Evolutionary conservation across 495 filamentous ascomycete species (phyloP).

Genomic region (Penicillium crystallinum): DNA sequence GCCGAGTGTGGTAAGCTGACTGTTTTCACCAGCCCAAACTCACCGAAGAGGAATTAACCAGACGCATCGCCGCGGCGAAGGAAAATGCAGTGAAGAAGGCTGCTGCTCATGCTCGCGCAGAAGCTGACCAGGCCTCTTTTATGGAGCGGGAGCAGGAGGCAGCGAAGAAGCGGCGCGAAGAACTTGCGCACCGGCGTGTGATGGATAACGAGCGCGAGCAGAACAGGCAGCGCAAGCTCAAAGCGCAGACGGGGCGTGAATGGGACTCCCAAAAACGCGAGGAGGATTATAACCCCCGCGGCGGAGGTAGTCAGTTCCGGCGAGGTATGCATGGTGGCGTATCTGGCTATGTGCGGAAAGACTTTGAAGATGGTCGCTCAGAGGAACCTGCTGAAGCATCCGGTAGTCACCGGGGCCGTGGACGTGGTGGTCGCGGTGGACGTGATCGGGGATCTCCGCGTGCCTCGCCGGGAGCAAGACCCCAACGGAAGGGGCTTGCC

Average conservation of each 20-base stretch:
- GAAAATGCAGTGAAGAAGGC: constrained; percentile 53
- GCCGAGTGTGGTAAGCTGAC: not conserved
- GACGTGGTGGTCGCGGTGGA: constrained; percentile 26
- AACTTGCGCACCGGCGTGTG: constrained; percentile 49
- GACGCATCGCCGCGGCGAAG: constrained; percentile 53
- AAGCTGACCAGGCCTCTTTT: constrained; percentile 64
- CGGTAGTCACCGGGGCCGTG: constrained; percentile 17
- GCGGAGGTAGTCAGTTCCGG: constrained; percentile 42
- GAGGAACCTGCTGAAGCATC: constrained; percentile 11
- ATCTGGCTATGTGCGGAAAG: constrained; percentile 31
- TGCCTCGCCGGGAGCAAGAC: constrained; percentile 22
- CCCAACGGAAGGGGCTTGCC: constrained; percentile 16
- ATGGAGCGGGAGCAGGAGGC: constrained; percentile 58
- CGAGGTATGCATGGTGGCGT: constrained; percentile 61
- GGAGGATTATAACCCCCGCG: constrained; percentile 48
- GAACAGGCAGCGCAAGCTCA: constrained; percentile 66
- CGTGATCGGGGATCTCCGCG: constrained; percentile 33
- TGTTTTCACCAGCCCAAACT: constrained; percentile 49
- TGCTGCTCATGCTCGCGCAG: constrained; percentile 59
- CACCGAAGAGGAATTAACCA: constrained; percentile 62
- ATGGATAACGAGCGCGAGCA: constrained; percentile 69
- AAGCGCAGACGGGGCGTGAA: constrained; percentile 60
- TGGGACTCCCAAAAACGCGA: constrained; percentile 75
- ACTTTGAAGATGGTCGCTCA: constrained; percentile 25
- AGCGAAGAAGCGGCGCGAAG: constrained; percentile 48